phyloP scores from a whole-genome alignment of 1,284 basidiomycete species.

The Pascua sp. region DNA sequence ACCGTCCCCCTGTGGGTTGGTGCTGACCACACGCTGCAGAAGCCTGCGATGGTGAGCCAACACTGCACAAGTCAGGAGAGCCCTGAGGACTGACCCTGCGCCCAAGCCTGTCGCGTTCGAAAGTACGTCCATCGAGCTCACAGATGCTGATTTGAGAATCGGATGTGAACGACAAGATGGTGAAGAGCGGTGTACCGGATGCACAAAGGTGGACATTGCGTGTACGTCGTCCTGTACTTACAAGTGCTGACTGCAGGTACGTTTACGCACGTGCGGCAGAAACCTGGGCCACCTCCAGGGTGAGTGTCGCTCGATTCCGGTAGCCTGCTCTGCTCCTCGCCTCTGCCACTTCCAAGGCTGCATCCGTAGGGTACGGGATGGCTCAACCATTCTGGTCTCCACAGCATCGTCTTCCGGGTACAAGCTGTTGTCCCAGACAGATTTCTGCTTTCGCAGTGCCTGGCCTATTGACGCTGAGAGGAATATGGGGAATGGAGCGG shows the following conservation, averaged over 20 bases:
- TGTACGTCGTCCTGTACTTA: background rate
- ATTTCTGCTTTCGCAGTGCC: too few species aligned
- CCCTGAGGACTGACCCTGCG: background rate
- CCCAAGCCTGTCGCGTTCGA: background rate
- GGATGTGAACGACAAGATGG: background rate
- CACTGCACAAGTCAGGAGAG: too few species aligned
- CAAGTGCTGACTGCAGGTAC: background rate
- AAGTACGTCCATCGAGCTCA: background rate
- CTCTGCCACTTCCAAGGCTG: background rate
- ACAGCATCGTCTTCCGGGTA: background rate
- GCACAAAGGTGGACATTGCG: background rate
- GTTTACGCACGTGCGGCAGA: conserved; percentile 2
- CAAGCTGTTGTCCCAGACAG: background rate
- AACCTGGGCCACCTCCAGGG: background rate
- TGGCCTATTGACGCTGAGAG: too few species aligned
- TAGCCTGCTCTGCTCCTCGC: background rate
- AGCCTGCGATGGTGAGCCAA: conserved; percentile 1
- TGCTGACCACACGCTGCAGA: background rate
- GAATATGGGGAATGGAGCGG: too few species aligned
- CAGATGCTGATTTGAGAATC: background rate
- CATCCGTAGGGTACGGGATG: background rate
- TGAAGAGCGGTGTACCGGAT: background rate
- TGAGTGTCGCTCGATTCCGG: background rate
- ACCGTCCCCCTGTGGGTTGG: too few species aligned
- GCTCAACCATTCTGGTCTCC: background rate